Conservation (phyloP, 169 alveolate species). For the Babesia caballi region DNA sequence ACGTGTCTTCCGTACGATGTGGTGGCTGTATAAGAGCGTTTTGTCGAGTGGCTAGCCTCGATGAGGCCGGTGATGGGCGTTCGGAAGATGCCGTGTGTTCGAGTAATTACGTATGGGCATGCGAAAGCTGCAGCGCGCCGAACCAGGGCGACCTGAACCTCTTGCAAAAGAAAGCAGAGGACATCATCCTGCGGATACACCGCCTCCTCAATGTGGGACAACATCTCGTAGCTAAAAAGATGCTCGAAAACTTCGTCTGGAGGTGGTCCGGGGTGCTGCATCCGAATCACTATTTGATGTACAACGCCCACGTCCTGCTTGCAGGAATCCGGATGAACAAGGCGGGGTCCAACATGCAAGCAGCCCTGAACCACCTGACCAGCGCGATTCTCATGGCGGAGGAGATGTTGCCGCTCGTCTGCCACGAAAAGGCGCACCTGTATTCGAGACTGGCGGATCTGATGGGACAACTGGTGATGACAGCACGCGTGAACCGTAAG, state of each 20-base stretch:
- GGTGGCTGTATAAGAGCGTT: slow-evolving; percentile 13
- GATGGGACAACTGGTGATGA: slow-evolving; percentile 61
- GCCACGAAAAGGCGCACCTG: slow-evolving; percentile 81
- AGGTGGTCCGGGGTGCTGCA: slow-evolving; percentile 78
- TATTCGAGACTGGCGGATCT: slow-evolving; percentile 78
- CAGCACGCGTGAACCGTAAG: slow-evolving; percentile 37
- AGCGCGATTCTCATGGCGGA: slow-evolving; percentile 81
- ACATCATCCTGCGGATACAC: slow-evolving; percentile 65
- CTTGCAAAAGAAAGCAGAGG: slow-evolving; percentile 66
- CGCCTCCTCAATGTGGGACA: slow-evolving; percentile 69
- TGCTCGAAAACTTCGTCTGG: slow-evolving; percentile 65
- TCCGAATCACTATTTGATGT: slow-evolving; percentile 80
- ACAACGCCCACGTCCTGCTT: slow-evolving; percentile 76
- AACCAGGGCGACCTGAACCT: slow-evolving; percentile 33
- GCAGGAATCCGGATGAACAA: slow-evolving; percentile 80
- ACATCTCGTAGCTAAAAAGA: slow-evolving; percentile 65
- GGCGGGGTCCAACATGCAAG: slow-evolving; percentile 69
- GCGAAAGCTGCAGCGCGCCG: slow-evolving; percentile 14
- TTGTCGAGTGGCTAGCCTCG: neutral
- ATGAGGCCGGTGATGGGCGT: neutral
- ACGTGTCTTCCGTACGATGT: slow-evolving; percentile 32
- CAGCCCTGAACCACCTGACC: slow-evolving; percentile 68
- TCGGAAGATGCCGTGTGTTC: neutral
- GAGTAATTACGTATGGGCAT: slow-evolving; percentile 26
- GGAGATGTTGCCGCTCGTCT: slow-evolving; percentile 78